Percentiles rank a stretch among this genome's conserved stretches.
These are phyloP conservation scores for Beauveria sp. DNA, from an alignment of 2,329 filamentous ascomycete species.

Conservation along the genomic window DNA sequence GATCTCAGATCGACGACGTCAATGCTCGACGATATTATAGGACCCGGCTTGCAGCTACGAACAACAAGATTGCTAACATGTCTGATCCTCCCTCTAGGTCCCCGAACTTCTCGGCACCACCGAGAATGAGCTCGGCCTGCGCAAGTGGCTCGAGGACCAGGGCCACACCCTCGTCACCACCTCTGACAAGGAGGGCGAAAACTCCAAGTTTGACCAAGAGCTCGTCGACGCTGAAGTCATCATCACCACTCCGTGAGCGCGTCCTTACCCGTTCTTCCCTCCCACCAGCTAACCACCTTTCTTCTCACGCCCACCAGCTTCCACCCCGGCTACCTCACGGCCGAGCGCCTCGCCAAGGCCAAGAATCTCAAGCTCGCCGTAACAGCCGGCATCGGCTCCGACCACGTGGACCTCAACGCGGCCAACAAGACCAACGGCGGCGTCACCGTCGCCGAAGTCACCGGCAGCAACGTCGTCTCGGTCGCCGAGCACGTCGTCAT, in stretches of 20 bases:
- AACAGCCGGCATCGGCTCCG: conserved; percentile 95
- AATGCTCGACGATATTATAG: background rate
- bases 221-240: conserved; percentile 96
- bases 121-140: conserved; percentile 94
- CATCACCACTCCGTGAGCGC: conserved; percentile 85
- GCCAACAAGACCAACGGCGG: conserved; percentile 98
- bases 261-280: background rate
- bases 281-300: background rate
- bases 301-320: conserved; percentile 49
- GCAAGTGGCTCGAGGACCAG: conserved; percentile 95
- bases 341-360: conserved; percentile 91
- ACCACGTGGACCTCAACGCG: conserved; percentile 94
- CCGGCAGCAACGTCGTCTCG: conserved; percentile 95
- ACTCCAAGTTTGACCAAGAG: conserved; percentile 91
- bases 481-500: conserved; percentile 99
- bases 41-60: background rate
- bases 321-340: conserved; percentile 96
- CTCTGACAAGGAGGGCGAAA: conserved; percentile 91
- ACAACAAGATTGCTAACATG: background rate
- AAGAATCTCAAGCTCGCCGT: conserved; percentile 98
- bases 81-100: conserved; percentile 35
- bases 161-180: conserved; percentile 96
- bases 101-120: conserved; percentile 87
- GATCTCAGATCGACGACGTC: background rate
- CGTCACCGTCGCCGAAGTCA: conserved; percentile 94